Conservation (phyloP, 1,139 yeast species). For the Candida freyschussii region DNA sequence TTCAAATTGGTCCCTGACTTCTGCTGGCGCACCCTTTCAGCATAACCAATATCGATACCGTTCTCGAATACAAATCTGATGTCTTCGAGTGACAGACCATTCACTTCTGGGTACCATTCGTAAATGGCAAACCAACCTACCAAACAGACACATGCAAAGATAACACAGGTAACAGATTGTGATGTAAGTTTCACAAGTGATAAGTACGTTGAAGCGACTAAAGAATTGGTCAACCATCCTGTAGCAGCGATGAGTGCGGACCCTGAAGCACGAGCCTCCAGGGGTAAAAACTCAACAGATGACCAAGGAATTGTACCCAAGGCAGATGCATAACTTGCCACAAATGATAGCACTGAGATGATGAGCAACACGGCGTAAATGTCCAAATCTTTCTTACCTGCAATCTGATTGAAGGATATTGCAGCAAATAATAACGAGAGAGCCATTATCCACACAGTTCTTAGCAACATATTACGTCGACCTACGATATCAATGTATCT, state of each 20-base stretch:
- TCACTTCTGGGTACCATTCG: slow-evolving; percentile 43
- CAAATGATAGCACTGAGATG: slow-evolving; percentile 33
- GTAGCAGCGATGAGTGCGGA: slow-evolving; percentile 39
- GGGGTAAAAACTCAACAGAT: slow-evolving; percentile 42
- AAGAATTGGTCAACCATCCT: slow-evolving; percentile 40
- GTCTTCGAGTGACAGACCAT: slow-evolving; percentile 42
- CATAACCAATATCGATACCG: slow-evolving; percentile 35
- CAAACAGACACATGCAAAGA: slow-evolving; percentile 35
- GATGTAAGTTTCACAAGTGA: slow-evolving; percentile 28
- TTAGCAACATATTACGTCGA: slow-evolving; percentile 52
- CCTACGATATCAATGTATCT: slow-evolving; percentile 56
- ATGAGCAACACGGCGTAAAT: slow-evolving; percentile 25
- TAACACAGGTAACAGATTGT: slow-evolving; percentile 34
- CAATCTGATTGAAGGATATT: neutral
- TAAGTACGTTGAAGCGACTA: slow-evolving; percentile 37
- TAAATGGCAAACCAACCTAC: slow-evolving; percentile 38
- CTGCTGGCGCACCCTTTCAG: no score
- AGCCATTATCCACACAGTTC: slow-evolving; percentile 44
- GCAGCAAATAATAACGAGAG: slow-evolving; percentile 27
- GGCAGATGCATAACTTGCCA: slow-evolving; percentile 43
- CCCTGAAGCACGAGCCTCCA: slow-evolving; percentile 40
- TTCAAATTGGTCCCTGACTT: no score
- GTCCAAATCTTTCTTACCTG: slow-evolving; percentile 2
- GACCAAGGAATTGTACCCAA: slow-evolving; percentile 47
- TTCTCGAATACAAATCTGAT: slow-evolving; percentile 36